A percentile compares a stretch with the other conserved stretches of the same genome.
These are phyloP conservation scores for Chimonanthus praecox DNA, from an alignment of 164 flowering plant species.

Conservation along the genomic window DNA sequence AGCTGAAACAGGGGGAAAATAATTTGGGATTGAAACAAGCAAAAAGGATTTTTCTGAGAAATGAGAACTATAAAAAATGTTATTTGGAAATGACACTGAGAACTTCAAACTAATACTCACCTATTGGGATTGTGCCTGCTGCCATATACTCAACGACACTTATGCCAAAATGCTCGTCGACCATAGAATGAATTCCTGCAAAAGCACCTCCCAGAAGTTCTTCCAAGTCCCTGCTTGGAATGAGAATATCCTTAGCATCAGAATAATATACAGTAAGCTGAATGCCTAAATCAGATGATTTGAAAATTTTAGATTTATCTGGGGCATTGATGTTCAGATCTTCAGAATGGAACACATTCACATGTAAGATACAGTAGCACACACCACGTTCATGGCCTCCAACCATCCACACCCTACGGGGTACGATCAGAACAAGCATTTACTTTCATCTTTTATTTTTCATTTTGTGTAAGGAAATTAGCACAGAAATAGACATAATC, in stretches of 20 bases:
- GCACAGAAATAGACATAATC: no score
- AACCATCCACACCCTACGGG: no score
- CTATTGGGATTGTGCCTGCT: conserved; percentile 93
- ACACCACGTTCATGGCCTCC: no score
- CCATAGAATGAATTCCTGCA: conserved; percentile 91
- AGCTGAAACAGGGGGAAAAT: conserved; percentile 35
- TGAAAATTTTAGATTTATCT: no score
- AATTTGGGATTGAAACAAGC: not conserved
- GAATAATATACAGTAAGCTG: not conserved
- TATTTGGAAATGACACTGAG: no score
- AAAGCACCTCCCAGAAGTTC: conserved; percentile 69
- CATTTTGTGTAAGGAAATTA: no score
- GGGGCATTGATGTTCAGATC: no score
- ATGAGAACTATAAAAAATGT: not conserved
- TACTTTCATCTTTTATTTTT: no score
- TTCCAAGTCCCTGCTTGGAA: conserved; percentile 71
- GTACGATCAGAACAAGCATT: no score
- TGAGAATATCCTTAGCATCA: not conserved
- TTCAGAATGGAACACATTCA: no score
- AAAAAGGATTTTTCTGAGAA: not conserved
- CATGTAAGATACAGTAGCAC: no score
- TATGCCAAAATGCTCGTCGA: conserved; percentile 94
- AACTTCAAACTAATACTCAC: conserved; percentile 27
- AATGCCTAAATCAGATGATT: no score
- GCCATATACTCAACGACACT: conserved; percentile 96